Conservation (phyloP, 2,329 filamentous ascomycete species). For the Teratosphaeriaceae sp. region DNA sequence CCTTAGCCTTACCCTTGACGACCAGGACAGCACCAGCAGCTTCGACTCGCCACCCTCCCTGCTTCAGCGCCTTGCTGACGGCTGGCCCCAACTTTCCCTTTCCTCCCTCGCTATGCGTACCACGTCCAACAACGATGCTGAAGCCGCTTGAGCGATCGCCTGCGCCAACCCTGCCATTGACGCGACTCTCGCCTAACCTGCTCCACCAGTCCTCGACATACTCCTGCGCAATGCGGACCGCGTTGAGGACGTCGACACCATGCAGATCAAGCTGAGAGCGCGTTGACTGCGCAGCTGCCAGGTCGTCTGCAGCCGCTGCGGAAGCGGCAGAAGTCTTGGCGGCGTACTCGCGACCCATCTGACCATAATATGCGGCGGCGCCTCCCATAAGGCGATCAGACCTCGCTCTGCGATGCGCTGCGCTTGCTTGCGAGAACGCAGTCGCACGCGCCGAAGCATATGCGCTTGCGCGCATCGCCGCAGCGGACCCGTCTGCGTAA, state of each 20-base stretch:
- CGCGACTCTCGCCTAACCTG: conserved; percentile 57
- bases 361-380: conserved; percentile 68
- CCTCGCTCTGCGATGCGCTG: conserved; percentile 54
- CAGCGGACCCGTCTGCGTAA: conserved; percentile 12
- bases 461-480: conserved; percentile 12
- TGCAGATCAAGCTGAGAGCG: conserved; percentile 66
- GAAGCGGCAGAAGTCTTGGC: conserved; percentile 52
- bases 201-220: conserved; percentile 72
- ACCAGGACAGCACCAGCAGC: conserved; percentile 63
- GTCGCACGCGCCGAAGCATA: conserved; percentile 42
- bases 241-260: conserved; percentile 73
- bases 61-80: conserved; percentile 67
- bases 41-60: conserved; percentile 78
- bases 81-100: conserved; percentile 69
- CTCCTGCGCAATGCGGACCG: conserved; percentile 66
- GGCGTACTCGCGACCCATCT: conserved; percentile 60
- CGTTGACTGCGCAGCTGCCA: conserved; percentile 61
- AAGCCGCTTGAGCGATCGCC: conserved; percentile 49
- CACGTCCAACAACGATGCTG: conserved; percentile 73
- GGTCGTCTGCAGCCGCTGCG: conserved; percentile 61
- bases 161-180: conserved; percentile 38
- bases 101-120: conserved; percentile 70
- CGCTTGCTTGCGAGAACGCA: conserved; percentile 52
- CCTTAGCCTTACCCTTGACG: conserved; percentile 52
- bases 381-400: conserved; percentile 69